These are phyloP conservation scores for Aspergillus mulundensis DNA, from an alignment of 495 filamentous ascomycete genomes.

Conservation along the genomic window DNA sequence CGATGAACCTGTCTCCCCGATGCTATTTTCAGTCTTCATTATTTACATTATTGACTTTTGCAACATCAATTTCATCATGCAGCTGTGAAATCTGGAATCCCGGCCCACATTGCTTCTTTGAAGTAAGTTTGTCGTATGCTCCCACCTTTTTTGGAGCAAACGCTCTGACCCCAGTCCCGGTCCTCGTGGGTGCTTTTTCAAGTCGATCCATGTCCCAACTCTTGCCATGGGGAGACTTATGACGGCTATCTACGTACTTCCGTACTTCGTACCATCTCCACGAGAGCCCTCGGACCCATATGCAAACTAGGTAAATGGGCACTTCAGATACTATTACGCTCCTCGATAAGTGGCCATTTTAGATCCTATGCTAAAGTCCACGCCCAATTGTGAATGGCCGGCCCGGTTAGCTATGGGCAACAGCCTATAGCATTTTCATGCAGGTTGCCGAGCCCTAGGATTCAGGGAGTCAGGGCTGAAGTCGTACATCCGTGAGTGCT, in stretches of 20 bases:
- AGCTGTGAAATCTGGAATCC: not conserved
- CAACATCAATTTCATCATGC: not conserved
- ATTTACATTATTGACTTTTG: not conserved
- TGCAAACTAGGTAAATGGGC: not conserved
- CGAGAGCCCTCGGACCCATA: not conserved
- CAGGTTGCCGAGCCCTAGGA: not conserved
- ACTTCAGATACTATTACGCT: not conserved
- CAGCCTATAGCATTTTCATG: not conserved
- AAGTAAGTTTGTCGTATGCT: not conserved
- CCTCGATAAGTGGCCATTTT: not conserved
- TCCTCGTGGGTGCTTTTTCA: not conserved
- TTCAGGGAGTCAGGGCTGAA: not conserved
- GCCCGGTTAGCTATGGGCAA: not conserved
- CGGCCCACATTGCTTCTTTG: not conserved
- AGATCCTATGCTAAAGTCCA: not conserved
- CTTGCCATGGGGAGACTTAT: not conserved
- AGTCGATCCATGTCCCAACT: not conserved
- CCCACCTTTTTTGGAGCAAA: not conserved
- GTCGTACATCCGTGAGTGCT: not conserved
- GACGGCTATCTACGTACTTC: not conserved
- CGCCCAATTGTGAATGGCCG: not conserved
- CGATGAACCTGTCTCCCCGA: constrained; percentile 4
- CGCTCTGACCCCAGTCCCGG: not conserved
- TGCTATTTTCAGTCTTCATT: not conserved
- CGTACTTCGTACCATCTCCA: not conserved